These are phyloP conservation scores for Rhodamnia argentea DNA, from an alignment of 345 rosid genomes.

Conservation along the genomic window DNA sequence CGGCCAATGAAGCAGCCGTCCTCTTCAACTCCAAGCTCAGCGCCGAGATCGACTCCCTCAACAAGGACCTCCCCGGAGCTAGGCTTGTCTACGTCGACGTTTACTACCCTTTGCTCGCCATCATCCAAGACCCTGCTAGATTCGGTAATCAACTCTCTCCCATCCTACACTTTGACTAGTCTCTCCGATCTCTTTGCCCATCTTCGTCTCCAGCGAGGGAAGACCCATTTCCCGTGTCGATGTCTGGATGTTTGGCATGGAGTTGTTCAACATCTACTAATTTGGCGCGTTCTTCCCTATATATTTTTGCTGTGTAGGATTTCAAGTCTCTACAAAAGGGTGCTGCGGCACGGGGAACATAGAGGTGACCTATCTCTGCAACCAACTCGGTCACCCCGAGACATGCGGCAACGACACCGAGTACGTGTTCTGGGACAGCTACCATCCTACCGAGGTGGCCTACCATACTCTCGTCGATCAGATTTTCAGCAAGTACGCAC, in stretches of 20 bases:
- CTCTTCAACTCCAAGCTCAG: conserved; percentile 51
- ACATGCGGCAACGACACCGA: conserved; percentile 35
- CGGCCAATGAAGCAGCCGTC: conserved; percentile 34
- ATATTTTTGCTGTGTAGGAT: conserved; percentile 23
- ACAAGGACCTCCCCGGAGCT: conserved; percentile 7
- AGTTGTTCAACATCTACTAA: neutral
- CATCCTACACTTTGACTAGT: neutral
- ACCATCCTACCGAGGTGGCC: conserved; percentile 58
- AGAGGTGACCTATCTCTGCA: conserved; percentile 45
- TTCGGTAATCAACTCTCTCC: conserved; percentile 23
- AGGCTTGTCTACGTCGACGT: conserved; percentile 32
- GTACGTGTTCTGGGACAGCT: conserved; percentile 71
- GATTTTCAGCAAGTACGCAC: neutral
- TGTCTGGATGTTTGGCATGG: neutral
- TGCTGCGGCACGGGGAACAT: conserved; percentile 67
- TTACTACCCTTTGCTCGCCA: conserved; percentile 14
- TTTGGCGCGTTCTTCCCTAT: neutral
- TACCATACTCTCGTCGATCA: conserved; percentile 11
- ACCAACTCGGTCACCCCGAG: neutral
- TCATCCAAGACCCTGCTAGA: conserved; percentile 33
- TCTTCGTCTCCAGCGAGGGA: neutral
- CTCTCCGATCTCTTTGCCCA: neutral
- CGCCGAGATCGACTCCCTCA: conserved; percentile 14
- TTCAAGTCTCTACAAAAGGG: conserved; percentile 39
- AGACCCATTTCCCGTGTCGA: neutral